Evolutionary conservation across 2,329 filamentous ascomycete genomes (phyloP).

Genomic region (Fusarium buxicola): DNA sequence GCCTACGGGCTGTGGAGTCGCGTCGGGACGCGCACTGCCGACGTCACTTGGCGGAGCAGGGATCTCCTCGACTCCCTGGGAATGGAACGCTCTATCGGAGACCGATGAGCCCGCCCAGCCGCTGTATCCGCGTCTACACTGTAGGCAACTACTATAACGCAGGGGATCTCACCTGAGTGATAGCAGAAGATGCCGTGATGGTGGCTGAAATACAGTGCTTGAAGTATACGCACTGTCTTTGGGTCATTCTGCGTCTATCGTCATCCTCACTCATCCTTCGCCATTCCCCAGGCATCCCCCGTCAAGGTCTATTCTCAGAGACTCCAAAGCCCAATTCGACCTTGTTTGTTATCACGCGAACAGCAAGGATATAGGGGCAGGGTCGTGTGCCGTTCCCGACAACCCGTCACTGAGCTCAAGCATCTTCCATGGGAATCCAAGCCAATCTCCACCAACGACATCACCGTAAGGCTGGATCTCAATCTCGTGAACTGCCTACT

Average conservation of each 20-base stretch:
- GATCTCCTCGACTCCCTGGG: constrained; percentile 7
- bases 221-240: constrained; percentile 10
- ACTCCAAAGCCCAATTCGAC: background rate
- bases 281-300: constrained; percentile 19
- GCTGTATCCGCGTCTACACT: constrained; percentile 9
- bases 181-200: background rate
- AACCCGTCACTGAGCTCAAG: constrained; percentile 13
- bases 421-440: constrained; percentile 27
- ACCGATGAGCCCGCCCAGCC: constrained; percentile 11
- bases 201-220: constrained; percentile 16
- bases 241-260: constrained; percentile 17
- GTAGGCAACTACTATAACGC: background rate
- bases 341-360: constrained; percentile 26
- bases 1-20: constrained; percentile 34
- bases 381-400: constrained; percentile 15
- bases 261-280: constrained; percentile 11
- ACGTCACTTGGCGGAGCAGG: constrained; percentile 41
- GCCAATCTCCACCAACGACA: constrained; percentile 11
- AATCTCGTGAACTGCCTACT: background rate
- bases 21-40: constrained; percentile 38
- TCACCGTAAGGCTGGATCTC: constrained; percentile 12
- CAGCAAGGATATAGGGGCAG: constrained; percentile 15
- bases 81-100: background rate
- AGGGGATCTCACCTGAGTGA: background rate
- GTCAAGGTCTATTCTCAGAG: constrained; percentile 34